Evolutionary conservation across 257 asterid genomes (phyloP).

Genomic region (Fraxinus quadrangulata): DNA sequence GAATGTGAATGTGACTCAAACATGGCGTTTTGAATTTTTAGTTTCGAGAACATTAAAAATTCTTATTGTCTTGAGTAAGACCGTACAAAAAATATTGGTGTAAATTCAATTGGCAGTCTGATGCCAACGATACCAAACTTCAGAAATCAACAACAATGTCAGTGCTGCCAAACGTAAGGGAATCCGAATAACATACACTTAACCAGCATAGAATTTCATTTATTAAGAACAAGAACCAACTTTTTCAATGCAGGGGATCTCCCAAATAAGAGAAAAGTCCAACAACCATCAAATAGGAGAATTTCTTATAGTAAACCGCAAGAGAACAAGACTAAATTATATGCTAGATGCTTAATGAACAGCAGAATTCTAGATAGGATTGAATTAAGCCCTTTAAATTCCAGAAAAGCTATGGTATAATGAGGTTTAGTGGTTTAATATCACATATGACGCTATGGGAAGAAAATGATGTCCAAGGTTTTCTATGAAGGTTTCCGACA

Average conservation of each 20-base stretch:
- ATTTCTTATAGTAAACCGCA: background rate
- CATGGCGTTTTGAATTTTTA: no score
- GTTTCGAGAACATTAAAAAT: no score
- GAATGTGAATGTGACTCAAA: no score
- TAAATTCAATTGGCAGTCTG: no score
- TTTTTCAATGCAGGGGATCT: background rate
- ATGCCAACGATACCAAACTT: no score
- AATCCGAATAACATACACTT: background rate
- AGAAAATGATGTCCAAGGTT: background rate
- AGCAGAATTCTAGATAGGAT: background rate
- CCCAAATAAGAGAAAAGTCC: background rate
- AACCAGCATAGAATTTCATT: background rate
- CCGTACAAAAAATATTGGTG: no score
- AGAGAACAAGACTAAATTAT: background rate
- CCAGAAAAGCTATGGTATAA: background rate
- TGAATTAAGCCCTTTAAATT: background rate
- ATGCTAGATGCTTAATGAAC: background rate
- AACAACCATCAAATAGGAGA: background rate
- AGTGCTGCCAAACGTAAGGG: background rate
- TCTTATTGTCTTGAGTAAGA: no score
- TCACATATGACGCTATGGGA: background rate
- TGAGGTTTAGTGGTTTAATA: background rate
- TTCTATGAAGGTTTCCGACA: background rate
- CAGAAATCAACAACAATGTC: no score
- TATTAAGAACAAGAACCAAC: background rate